phyloP scores from a whole-genome alignment of 108 stramenopile species.

The Tribonema minus region DNA sequence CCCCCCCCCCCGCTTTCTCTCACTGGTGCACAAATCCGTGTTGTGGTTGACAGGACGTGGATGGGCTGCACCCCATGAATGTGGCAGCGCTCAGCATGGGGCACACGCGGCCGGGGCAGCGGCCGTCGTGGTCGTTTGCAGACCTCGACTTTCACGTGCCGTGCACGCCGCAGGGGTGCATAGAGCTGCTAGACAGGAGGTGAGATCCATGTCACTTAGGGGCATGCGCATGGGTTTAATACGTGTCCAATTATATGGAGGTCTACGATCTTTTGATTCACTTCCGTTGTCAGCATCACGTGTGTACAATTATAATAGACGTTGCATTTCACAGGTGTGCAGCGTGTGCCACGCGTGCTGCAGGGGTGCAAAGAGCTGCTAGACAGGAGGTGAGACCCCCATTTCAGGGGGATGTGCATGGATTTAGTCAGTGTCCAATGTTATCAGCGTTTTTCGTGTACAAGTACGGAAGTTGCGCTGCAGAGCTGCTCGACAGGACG shows the following conservation, averaged over 20 bases:
- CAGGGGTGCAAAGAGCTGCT: conserved; percentile 92
- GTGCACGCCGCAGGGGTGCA: conserved; percentile 76
- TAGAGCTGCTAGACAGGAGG: conserved; percentile 78
- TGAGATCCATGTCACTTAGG: background rate
- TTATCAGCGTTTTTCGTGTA: too few species aligned
- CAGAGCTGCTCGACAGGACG: too few species aligned
- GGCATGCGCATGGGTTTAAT: background rate
- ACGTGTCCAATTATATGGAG: too few species aligned
- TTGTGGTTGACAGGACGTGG: conserved; percentile 91
- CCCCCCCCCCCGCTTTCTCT: too few species aligned
- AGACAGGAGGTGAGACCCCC: conserved; percentile 45
- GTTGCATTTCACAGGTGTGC: too few species aligned
- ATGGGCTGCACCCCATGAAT: conserved; percentile 89
- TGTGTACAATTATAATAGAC: too few species aligned
- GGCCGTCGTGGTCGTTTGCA: conserved; percentile 8
- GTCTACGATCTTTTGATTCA: too few species aligned
- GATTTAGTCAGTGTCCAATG: background rate
- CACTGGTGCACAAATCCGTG: too few species aligned
- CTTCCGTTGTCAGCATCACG: too few species aligned
- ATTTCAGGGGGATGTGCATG: background rate
- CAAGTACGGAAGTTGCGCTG: too few species aligned
- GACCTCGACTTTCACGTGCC: conserved; percentile 52
- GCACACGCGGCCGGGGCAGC: background rate
- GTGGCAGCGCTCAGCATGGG: conserved; percentile 63
- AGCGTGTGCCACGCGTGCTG: conserved; percentile 59